Evolutionary conservation across 352 stramenopile species (phyloP), one percentile per base, ranked within the genome.

Genomic region (Pythium aristosporum): DNA sequence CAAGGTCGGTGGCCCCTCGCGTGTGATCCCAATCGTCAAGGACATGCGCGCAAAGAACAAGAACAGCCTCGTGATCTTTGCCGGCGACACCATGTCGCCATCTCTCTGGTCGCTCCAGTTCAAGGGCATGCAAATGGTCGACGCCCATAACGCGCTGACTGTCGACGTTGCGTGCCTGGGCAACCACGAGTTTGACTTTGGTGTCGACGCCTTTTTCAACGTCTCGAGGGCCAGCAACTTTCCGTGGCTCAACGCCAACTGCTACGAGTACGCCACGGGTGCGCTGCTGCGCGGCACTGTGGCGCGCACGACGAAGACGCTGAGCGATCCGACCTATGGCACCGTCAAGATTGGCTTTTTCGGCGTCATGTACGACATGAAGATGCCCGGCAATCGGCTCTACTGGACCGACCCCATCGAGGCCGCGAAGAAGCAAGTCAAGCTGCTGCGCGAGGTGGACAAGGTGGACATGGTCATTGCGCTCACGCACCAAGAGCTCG

Each of bases 121-220:
- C 72, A 79, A 86, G 32, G 84, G 84, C 30, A 78, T 89, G 71
- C 84, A 93, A 63, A 93, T 93, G 84, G 67, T 86, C 10, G 76
- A 87, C 44, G 82, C 84, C 3, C 82, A 93, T 70, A 91, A 89
- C 30, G 80, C 80, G 0, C 79, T 93, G 54, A 80, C 79, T 11
- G 67, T 91, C 25, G 84, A 93, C 71, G 88, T 76, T 53, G 84
- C 82, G 18, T 82, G 74, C 13, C 65, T 92, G 15, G 83, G 83
- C 21, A 91, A 92, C 77, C 81, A 91, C 71, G 83, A 92, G 61
- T 92, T 91, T 48, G 83, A 92, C 60, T 92, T 88, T 59, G 83
- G 83, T 18, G 68, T 92, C 44, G 83, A 92, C 5, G 84, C 72
- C 34, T 91, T 92, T 58, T 61, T 83, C 32, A 92, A 92, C 63